A percentile compares a stretch with the other conserved stretches of the same genome.
These are phyloP conservation scores for Tuber melanosporum DNA, from an alignment of 495 filamentous ascomycete species.

Conservation along the genomic window DNA sequence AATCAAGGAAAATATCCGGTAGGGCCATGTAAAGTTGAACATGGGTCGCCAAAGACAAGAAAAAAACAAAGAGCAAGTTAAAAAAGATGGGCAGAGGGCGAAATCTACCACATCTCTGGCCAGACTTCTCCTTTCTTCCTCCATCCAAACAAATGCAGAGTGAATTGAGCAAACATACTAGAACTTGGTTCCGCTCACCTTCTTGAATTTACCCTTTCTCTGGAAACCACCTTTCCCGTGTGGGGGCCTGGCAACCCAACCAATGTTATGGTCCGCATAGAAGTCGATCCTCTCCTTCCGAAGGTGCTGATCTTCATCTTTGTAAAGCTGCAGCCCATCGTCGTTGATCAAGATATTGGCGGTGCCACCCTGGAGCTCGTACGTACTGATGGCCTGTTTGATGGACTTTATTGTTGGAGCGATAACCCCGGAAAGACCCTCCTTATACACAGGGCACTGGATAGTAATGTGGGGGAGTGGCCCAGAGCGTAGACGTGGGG, in stretches of 20 bases:
- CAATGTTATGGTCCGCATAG: conserved; percentile 60
- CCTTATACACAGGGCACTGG: conserved; percentile 71
- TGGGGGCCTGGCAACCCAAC: conserved; percentile 69
- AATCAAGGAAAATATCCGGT: conserved; percentile 13
- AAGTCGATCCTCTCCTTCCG: conserved; percentile 53
- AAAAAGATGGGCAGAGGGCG: conserved; percentile 2
- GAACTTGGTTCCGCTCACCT: conserved; percentile 36
- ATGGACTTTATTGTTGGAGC: conserved; percentile 43
- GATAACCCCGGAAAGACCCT: conserved; percentile 51
- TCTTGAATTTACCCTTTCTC: conserved; percentile 53
- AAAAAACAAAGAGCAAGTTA: conserved; percentile 8
- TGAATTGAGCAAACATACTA: neutral
- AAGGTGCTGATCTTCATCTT: conserved; percentile 48
- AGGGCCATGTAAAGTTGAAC: neutral
- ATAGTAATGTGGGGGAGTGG: conserved; percentile 63
- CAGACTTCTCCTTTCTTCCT: conserved; percentile 2
- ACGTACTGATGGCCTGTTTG: conserved; percentile 50
- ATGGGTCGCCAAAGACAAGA: neutral
- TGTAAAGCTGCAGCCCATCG: conserved; percentile 64
- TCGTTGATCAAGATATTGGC: conserved; percentile 79
- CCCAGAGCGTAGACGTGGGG: conserved; percentile 46
- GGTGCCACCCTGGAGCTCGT: conserved; percentile 72
- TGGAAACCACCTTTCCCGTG: conserved; percentile 56
- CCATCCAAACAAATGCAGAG: neutral
- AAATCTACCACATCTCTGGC: conserved; percentile 17